Base-by-base conservation (phyloP, 1,284 basidiomycete genomes). In the Anthracocystis panici-leucophaei region DNA sequence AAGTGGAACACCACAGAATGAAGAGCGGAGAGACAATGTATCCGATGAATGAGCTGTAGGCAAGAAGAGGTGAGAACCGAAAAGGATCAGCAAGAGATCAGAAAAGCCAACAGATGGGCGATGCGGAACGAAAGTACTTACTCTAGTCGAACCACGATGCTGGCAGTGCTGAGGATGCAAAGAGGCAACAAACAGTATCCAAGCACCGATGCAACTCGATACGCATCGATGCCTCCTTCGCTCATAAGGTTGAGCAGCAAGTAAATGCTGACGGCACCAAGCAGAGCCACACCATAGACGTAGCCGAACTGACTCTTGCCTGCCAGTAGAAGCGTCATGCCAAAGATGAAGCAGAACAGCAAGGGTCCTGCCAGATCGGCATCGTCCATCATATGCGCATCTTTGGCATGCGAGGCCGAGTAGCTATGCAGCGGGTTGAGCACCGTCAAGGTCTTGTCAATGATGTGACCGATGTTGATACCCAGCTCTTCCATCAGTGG, bases 281-380 rank as follows among this genome's bases (percentile, higher is more conserved):
- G 90, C 14, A 98, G 89, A 52, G 93, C 96, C 70, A 99, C 93
- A 54, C 97, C 97, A 86, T 99, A 99, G 76, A 99, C 98, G 86
- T 98, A 98, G 31, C 94, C 95, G 86, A 99, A 99, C 85, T 98
- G 97, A 9, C 94, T 93, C 88, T 97, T 98, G 71, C 97, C 97
- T 16, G 94, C 95, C 95, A 98, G 84, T 14, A 85, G 65, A 3
- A 85, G 70, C 21, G 83, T 73, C 76, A 82, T 83, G 33, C 80
- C 83, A 62, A 85, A 85, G 46, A 80, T 96, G 86, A 99, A 98
- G 82, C 93, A 93, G 87, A 98, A 98, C 14, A 98, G 90, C 48
- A 99, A 89, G 7, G 97, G 97, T 0, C 97, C 97, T 10, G 96
- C 95, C 29, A 99, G 89, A 87, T 99, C 97, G 44, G 96, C 95